Evolutionary conservation across 2,329 filamentous ascomycete genomes (phyloP).

Genomic region (Zymoseptoria ardabiliae): DNA sequence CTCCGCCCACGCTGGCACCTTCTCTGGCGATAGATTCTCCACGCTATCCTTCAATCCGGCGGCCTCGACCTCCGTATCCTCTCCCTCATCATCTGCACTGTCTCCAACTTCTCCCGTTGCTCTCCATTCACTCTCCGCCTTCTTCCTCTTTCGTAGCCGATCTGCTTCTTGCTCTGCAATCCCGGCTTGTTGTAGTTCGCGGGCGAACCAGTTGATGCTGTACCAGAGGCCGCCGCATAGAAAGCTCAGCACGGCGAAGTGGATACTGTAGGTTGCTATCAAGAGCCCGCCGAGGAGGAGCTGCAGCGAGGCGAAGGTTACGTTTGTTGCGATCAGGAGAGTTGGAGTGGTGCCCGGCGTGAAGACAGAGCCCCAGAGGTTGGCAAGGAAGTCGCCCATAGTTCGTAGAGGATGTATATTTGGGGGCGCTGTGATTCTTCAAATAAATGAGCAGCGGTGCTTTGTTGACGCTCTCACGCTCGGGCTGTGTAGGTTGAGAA

Average conservation of each 20-base stretch:
- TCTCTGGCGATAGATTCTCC: conserved; percentile 5
- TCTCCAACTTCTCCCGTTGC: conserved; percentile 42
- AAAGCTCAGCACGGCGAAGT: conserved; percentile 75
- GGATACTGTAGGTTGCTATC: conserved; percentile 74
- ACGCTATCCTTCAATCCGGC: conserved; percentile 15
- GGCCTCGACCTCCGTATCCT: conserved; percentile 39
- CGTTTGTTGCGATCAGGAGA: conserved; percentile 83
- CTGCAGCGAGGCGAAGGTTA: conserved; percentile 79
- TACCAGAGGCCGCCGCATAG: conserved; percentile 81
- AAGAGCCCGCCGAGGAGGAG: conserved; percentile 68
- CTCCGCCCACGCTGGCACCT: conserved; percentile 11
- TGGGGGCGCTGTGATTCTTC: too few species aligned
- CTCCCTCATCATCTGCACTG: conserved; percentile 38
- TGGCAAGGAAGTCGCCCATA: conserved; percentile 52
- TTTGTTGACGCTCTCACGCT: not conserved
- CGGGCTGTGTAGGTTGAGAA: not conserved
- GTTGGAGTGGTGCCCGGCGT: conserved; percentile 83
- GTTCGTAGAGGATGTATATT: not conserved
- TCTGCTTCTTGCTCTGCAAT: conserved; percentile 44
- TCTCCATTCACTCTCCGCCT: conserved; percentile 14
- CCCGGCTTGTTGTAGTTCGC: conserved; percentile 49
- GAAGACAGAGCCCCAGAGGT: conserved; percentile 90
- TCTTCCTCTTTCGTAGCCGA: conserved; percentile 34
- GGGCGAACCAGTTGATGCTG: conserved; percentile 94
- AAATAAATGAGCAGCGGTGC: not conserved